Evolutionary conservation across 371 early-diverging fungal genomes (phyloP).

Genomic region (Synchytrium microbalum): DNA sequence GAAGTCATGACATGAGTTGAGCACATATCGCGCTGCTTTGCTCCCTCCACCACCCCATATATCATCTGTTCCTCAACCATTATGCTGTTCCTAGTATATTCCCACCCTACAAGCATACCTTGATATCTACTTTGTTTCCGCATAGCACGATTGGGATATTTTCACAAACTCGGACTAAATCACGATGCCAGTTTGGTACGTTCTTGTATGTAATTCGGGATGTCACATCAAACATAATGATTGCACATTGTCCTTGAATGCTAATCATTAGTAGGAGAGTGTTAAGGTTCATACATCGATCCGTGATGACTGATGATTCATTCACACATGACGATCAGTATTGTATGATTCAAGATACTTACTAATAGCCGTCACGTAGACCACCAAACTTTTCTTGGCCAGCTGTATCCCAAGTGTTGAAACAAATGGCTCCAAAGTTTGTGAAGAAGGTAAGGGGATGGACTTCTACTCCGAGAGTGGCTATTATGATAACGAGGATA

Average conservation of each 20-base stretch:
- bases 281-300: slow-evolving; percentile 3
- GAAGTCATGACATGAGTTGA: slow-evolving; percentile 1
- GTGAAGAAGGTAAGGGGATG: slow-evolving; percentile 97
- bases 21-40: no score
- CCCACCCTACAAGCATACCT: slow-evolving; percentile 28
- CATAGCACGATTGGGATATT: slow-evolving; percentile 99
- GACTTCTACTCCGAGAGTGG: slow-evolving; percentile 99
- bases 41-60: no score
- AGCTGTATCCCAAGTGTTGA: slow-evolving; percentile 87
- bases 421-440: slow-evolving; percentile 93
- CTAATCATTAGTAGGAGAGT: slow-evolving; percentile 27
- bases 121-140: slow-evolving; percentile 99
- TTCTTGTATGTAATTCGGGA: slow-evolving; percentile 99
- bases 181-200: slow-evolving; percentile 99
- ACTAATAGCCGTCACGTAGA: slow-evolving; percentile 99
- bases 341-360: slow-evolving; percentile 26
- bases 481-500: slow-evolving; percentile 35
- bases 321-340: neutral
- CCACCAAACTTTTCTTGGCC: slow-evolving; percentile 99
- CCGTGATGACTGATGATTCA: no score
- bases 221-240: slow-evolving; percentile 99
- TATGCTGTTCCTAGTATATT: no score
- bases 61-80: no score
- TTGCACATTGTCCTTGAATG: slow-evolving; percentile 98
- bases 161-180: slow-evolving; percentile 97